Evolutionary conservation across 148 eudicot genomes (phyloP).

Genomic region (Persicaria tinctoria): DNA sequence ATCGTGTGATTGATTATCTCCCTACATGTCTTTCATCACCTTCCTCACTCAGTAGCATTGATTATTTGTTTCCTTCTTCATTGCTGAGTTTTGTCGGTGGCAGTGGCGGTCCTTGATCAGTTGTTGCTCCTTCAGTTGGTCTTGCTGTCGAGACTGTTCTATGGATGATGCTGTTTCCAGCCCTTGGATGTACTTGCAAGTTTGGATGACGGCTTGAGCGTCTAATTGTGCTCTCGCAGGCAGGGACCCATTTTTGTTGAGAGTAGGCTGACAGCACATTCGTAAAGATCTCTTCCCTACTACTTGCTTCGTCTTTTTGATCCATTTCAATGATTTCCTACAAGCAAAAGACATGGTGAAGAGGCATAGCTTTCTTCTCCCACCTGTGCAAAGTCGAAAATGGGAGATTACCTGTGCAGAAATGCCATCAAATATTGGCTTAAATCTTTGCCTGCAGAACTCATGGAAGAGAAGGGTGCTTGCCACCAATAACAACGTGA

Average conservation of each 20-base stretch:
- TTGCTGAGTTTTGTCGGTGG: neutral
- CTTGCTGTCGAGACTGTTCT: constrained; percentile 16
- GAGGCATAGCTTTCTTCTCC: neutral
- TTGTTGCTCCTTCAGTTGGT: neutral
- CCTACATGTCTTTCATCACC: neutral
- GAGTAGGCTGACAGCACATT: constrained; percentile 48
- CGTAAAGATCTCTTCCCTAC: constrained; percentile 47
- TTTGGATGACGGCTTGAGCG: constrained; percentile 16
- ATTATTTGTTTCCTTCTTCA: neutral
- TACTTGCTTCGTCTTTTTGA: constrained; percentile 49
- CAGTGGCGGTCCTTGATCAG: neutral
- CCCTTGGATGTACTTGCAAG: neutral
- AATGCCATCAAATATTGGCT: constrained; percentile 37
- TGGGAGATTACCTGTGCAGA: constrained; percentile 47
- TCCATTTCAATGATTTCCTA: constrained; percentile 87
- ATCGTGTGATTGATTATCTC: neutral
- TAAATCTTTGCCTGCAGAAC: constrained; percentile 76
- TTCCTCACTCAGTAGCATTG: neutral
- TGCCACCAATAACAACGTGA: constrained; percentile 45
- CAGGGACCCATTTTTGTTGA: constrained; percentile 40
- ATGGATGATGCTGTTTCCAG: constrained; percentile 21
- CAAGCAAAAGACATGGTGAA: constrained; percentile 3
- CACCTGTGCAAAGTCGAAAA: neutral
- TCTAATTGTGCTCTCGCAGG: constrained; percentile 17
- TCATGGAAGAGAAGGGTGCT: constrained; percentile 63